These are phyloP conservation scores for Karstenula rhodostoma DNA, from an alignment of 2,329 filamentous ascomycete species.

Conservation along the genomic window DNA sequence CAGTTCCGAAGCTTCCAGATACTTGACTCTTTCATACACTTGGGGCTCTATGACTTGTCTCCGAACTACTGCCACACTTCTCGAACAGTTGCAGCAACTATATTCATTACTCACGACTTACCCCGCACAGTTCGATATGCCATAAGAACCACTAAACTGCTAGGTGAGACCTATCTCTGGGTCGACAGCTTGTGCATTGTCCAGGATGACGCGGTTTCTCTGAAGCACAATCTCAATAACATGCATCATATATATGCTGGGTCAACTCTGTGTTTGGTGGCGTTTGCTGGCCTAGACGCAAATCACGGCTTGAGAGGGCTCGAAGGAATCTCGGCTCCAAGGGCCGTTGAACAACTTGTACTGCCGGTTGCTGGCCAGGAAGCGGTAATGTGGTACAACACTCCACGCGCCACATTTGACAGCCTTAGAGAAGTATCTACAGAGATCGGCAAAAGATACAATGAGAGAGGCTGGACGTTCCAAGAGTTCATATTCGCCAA, in stretches of 20 bases:
- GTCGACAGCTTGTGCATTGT: conserved; percentile 1
- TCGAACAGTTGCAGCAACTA: background rate
- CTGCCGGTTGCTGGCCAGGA: background rate
- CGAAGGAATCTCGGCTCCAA: background rate
- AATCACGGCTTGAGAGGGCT: background rate
- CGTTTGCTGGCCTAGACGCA: background rate
- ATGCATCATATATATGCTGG: conserved; percentile 1
- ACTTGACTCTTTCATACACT: background rate
- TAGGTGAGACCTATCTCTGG: background rate
- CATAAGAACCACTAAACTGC: background rate
- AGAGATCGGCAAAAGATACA: background rate
- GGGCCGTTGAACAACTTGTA: background rate
- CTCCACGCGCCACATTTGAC: background rate
- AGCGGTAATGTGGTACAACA: background rate
- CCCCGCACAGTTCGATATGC: background rate
- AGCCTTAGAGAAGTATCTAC: background rate
- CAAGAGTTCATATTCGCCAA: background rate
- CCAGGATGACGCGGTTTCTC: background rate
- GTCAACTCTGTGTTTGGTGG: background rate
- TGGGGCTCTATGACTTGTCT: background rate
- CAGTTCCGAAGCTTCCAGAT: background rate
- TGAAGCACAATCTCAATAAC: background rate
- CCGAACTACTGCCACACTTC: background rate
- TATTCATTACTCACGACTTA: background rate
- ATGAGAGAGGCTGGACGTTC: background rate